These are phyloP conservation scores for Apiospora hydei DNA, from an alignment of 2,329 filamentous ascomycete genomes.

Conservation along the genomic window DNA sequence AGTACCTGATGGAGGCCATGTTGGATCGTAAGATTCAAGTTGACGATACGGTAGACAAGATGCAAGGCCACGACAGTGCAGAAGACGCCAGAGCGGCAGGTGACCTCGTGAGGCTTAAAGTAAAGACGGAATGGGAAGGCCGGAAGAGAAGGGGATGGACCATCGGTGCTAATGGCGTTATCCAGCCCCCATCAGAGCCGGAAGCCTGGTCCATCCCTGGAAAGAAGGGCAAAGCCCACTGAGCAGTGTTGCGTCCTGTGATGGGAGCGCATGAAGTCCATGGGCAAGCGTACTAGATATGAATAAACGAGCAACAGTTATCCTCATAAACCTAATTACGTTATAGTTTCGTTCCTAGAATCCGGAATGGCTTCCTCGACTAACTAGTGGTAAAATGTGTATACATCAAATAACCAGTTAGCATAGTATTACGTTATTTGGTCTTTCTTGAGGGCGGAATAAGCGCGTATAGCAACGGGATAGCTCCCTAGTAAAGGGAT, in stretches of 20 bases:
- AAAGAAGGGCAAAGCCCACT: slow-evolving; percentile 33
- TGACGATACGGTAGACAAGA: slow-evolving; percentile 48
- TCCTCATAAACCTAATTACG: background rate
- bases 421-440: background rate
- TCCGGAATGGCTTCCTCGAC: background rate
- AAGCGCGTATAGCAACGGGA: background rate
- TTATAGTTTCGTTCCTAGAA: background rate
- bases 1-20: slow-evolving; percentile 72
- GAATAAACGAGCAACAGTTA: background rate
- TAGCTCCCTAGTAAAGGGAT: background rate
- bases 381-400: background rate
- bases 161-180: slow-evolving; percentile 58
- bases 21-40: slow-evolving; percentile 82
- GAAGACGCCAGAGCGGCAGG: slow-evolving; percentile 92
- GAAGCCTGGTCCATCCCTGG: slow-evolving; percentile 35
- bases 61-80: slow-evolving; percentile 83
- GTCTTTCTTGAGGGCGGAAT: background rate
- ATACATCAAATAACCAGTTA: background rate
- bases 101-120: slow-evolving; percentile 78
- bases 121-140: slow-evolving; percentile 73
- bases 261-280: background rate
- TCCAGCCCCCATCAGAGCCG: slow-evolving; percentile 48
- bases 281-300: background rate
- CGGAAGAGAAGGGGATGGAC: slow-evolving; percentile 74
- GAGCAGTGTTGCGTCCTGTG: background rate